These are phyloP conservation scores for Neoscytalidium dimidiatum DNA, from an alignment of 2,329 filamentous ascomycete species.

Conservation along the genomic window DNA sequence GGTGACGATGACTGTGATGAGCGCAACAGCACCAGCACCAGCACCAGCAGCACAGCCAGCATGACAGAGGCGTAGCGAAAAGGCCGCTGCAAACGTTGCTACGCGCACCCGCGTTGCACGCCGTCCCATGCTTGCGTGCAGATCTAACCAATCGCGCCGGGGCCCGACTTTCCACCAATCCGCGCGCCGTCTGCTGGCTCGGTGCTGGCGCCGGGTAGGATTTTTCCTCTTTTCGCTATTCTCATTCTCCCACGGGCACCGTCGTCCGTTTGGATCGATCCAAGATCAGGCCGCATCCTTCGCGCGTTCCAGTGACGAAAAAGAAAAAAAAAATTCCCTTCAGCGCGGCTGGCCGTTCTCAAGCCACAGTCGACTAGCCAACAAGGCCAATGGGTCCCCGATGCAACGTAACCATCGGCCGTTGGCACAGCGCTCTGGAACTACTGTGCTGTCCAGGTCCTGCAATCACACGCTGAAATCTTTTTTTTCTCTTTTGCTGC, in stretches of 20 bases:
- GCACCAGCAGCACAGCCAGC: neutral
- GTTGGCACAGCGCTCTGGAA: neutral
- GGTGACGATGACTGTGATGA: neutral
- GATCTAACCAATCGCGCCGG: neutral
- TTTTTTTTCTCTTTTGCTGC: neutral
- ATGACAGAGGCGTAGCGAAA: neutral
- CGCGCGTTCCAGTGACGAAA: too few species aligned
- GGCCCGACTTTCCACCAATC: constrained; percentile 13
- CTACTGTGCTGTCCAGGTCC: neutral
- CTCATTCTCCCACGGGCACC: neutral
- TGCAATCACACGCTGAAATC: neutral
- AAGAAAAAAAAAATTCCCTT: too few species aligned
- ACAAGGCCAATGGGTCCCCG: too few species aligned
- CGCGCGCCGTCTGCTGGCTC: neutral
- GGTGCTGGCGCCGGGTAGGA: neutral
- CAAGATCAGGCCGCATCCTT: neutral
- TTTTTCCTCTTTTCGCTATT: neutral
- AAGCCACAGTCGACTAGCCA: neutral
- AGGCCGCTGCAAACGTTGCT: neutral
- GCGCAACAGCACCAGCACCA: neutral
- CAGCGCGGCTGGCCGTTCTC: neutral
- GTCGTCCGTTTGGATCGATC: neutral
- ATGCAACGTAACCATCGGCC: neutral
- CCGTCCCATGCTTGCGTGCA: neutral
- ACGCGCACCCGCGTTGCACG: neutral